A percentile compares a stretch with the other conserved stretches of the same genome.
Conservation (phyloP, 768 basidiomycete genomes). For the Lactarius sp. region DNA sequence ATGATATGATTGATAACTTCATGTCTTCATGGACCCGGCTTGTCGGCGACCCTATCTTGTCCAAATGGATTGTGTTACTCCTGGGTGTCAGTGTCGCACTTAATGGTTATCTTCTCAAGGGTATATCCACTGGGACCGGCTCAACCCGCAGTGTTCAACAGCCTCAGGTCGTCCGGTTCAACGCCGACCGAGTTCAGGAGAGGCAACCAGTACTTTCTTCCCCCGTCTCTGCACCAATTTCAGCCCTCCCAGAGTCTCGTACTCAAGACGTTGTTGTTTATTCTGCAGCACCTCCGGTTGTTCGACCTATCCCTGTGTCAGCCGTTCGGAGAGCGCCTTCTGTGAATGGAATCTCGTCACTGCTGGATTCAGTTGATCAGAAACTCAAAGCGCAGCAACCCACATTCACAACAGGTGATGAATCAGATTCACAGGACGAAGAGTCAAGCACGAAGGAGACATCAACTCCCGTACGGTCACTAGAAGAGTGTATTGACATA, state of each 20-base stretch:
- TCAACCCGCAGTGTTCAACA: slow-evolving; percentile 28
- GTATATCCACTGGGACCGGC: slow-evolving; percentile 55
- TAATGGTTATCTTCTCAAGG: slow-evolving; percentile 91
- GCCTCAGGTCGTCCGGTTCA: slow-evolving; percentile 27
- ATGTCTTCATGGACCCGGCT: slow-evolving; percentile 87
- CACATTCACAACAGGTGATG: slow-evolving; percentile 25
- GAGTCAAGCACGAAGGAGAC: slow-evolving; percentile 20
- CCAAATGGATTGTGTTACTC: slow-evolving; percentile 90
- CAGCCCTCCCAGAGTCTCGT: not conserved
- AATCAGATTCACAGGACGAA: slow-evolving; percentile 27
- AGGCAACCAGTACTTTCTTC: slow-evolving; percentile 1
- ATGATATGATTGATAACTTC: slow-evolving; percentile 71
- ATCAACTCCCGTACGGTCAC: slow-evolving; percentile 39
- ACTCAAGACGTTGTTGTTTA: not conserved
- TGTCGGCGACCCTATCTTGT: slow-evolving; percentile 90
- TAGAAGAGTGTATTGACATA: slow-evolving; percentile 76
- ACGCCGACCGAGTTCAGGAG: slow-evolving; percentile 19
- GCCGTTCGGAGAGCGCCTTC: slow-evolving; percentile 20
- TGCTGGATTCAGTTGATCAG: slow-evolving; percentile 53
- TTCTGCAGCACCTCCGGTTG: slow-evolving; percentile 21
- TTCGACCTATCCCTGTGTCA: slow-evolving; percentile 27
- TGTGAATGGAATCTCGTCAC: slow-evolving; percentile 37
- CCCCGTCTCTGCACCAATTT: slow-evolving; percentile 11
- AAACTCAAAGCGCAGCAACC: slow-evolving; percentile 40
- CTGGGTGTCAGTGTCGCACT: slow-evolving; percentile 82